Conservation (phyloP, 2,329 filamentous ascomycete species). For the Trichoderma atrobrunneum region DNA sequence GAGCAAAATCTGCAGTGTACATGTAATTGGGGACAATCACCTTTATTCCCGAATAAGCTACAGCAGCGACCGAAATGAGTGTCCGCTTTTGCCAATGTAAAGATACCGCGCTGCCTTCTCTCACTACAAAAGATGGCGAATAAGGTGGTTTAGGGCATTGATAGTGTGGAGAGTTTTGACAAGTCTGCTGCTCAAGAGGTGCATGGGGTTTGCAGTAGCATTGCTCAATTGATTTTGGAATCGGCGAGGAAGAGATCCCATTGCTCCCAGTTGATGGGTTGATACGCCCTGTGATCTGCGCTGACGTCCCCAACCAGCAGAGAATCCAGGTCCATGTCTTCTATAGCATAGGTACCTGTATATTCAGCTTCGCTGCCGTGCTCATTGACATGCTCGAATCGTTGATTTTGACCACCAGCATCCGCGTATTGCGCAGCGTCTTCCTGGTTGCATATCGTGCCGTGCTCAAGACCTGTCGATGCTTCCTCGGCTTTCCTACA, state of each 20-base stretch:
- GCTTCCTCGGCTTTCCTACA: neutral
- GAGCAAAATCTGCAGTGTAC: neutral
- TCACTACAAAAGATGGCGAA: too few species aligned
- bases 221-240: neutral
- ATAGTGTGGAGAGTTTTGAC: neutral
- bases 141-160: neutral
- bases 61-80: too few species aligned
- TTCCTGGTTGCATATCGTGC: neutral
- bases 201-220: neutral
- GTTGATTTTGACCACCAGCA: neutral
- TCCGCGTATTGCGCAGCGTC: neutral
- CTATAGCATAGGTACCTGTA: neutral
- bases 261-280: conserved; percentile 4
- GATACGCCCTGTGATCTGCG: neutral
- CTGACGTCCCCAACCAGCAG: neutral
- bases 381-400: neutral
- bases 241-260: conserved; percentile 3
- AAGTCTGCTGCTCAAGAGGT: neutral
- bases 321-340: neutral
- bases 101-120: too few species aligned
- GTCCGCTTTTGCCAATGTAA: too few species aligned
- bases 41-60: neutral
- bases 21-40: neutral
- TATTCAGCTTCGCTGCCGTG: neutral
- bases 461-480: neutral